Evolutionary conservation across 2,329 filamentous ascomycete genomes (phyloP).

Genomic region (Colletotrichum sp.): DNA sequence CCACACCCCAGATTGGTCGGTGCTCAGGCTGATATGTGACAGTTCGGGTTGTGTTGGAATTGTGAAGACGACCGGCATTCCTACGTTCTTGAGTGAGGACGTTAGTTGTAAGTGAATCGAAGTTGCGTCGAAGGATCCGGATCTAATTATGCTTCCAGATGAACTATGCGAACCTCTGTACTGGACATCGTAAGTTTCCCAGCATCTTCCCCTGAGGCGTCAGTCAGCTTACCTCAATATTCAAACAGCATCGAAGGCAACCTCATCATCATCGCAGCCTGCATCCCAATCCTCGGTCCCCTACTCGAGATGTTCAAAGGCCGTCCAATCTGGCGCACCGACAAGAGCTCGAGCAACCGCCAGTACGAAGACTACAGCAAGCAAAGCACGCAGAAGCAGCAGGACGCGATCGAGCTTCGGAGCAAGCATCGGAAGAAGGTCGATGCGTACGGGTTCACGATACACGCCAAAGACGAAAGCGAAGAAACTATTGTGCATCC

Average conservation of each 20-base stretch:
- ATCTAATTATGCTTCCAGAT: not conserved
- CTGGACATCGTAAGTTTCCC: not conserved
- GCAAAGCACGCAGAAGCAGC: not conserved
- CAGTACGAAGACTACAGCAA: not conserved
- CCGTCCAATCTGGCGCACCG: constrained; percentile 1
- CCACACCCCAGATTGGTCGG: no score
- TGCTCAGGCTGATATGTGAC: not conserved
- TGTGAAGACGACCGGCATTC: not conserved
- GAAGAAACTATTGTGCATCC: not conserved
- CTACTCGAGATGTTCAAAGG: constrained; percentile 26
- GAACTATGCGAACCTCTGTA: not conserved
- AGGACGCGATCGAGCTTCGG: not conserved
- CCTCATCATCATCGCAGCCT: constrained; percentile 32
- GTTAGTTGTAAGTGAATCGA: not conserved
- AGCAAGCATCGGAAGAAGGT: not conserved
- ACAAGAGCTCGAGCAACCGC: not conserved
- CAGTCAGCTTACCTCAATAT: not conserved
- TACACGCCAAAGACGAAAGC: not conserved
- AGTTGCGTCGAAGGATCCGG: rapidly evolving
- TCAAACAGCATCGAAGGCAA: not conserved
- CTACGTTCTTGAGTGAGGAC: not conserved
- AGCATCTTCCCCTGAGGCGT: not conserved
- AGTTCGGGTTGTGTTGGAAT: not conserved
- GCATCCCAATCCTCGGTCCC: constrained; percentile 32
- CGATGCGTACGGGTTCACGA: not conserved